phyloP scores from a whole-genome alignment of 345 rosid genomes.

The Syzygium aqueum region DNA sequence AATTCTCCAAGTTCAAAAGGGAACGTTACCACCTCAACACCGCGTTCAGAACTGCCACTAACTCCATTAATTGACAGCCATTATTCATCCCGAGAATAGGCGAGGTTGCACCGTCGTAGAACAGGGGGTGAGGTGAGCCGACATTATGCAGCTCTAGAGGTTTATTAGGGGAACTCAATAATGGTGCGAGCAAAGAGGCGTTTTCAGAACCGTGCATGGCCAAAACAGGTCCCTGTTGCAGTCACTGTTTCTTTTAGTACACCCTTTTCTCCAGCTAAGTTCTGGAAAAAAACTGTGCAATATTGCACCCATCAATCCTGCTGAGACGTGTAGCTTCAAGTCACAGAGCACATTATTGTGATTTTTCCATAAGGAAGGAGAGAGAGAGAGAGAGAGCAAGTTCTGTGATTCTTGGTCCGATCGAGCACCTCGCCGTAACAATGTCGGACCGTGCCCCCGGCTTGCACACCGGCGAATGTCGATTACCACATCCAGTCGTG shows the following conservation, averaged over 20 bases:
- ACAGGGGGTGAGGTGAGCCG: not conserved
- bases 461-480: no score
- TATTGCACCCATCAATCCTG: not conserved
- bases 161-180: not conserved
- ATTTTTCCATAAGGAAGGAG: not conserved
- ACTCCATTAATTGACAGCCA: not conserved
- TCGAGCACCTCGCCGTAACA: no score
- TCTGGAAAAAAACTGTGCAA: not conserved
- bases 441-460: no score
- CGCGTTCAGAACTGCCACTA: not conserved
- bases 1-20: not conserved
- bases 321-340: not conserved
- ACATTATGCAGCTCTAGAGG: not conserved
- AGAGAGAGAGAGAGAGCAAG: no score
- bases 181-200: not conserved
- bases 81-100: not conserved
- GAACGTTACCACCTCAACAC: not conserved
- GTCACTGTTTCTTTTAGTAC: not conserved
- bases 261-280: not conserved
- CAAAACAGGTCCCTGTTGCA: not conserved
- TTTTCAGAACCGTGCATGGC: not conserved
- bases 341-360: not conserved
- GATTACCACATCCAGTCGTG: no score
- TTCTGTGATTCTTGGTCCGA: no score
- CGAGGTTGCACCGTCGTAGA: not conserved